phyloP scores from a whole-genome alignment of 2,329 filamentous ascomycete species.

The Fusarium concolor region DNA sequence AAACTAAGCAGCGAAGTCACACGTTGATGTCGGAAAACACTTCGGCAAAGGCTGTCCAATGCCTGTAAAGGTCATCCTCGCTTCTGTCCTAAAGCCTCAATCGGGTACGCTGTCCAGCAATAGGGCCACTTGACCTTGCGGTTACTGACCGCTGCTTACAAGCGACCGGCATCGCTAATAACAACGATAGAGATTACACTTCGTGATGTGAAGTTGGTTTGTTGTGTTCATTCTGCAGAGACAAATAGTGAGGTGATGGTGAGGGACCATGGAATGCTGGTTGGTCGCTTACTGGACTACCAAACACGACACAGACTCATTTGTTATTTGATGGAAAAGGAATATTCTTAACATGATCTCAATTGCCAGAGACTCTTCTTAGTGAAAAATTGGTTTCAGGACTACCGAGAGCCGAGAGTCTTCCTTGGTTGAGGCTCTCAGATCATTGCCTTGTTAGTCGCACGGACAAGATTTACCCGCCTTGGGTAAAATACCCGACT shows the following conservation, averaged over 20 bases:
- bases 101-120: too few species aligned
- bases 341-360: not conserved
- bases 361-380: not conserved
- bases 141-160: too few species aligned
- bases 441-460: constrained; percentile 11
- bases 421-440: not conserved
- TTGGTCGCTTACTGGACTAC: not conserved
- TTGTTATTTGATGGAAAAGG: not conserved
- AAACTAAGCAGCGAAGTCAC: too few species aligned
- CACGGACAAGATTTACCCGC: not conserved
- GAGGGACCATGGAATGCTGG: not conserved
- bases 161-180: too few species aligned
- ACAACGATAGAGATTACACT: too few species aligned
- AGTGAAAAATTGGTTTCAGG: not conserved
- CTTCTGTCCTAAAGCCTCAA: too few species aligned
- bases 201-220: not conserved
- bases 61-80: too few species aligned
- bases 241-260: too few species aligned
- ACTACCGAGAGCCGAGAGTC: not conserved
- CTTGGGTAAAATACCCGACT: constrained; percentile 6
- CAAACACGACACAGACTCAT: not conserved
- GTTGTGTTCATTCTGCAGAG: too few species aligned
- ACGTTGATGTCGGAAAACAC: too few species aligned
- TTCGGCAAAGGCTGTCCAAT: too few species aligned
- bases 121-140: too few species aligned